Evolutionary conservation across 106 monocot genomes (phyloP).

Genomic region (Hemerocallis citrina): DNA sequence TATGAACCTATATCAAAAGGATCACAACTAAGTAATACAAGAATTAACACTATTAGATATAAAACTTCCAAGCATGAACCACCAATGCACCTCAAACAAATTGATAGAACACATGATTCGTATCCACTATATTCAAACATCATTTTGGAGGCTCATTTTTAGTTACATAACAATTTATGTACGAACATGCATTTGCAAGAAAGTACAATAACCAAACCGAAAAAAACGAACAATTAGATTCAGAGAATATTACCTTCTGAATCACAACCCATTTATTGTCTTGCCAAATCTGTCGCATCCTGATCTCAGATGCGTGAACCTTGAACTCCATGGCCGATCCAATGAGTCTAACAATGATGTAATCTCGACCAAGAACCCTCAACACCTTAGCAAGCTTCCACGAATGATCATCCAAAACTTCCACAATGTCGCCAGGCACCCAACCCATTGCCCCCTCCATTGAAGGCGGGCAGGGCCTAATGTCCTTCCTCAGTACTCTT

Average conservation of each 20-base stretch:
- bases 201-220: too few relatives aligned
- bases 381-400: slow-evolving; percentile 33
- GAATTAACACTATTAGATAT: too few relatives aligned
- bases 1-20: too few relatives aligned
- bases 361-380: slow-evolving; percentile 3
- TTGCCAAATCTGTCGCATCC: slow-evolving; percentile 39
- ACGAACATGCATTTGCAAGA: too few relatives aligned
- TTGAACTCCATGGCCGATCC: slow-evolving; percentile 20
- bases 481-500: slow-evolving; percentile 24
- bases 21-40: too few relatives aligned
- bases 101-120: too few relatives aligned
- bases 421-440: slow-evolving; percentile 31
- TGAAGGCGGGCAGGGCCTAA: slow-evolving; percentile 29
- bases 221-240: too few relatives aligned
- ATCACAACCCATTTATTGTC: slow-evolving; percentile 40
- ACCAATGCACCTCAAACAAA: too few relatives aligned
- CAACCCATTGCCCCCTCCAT: slow-evolving; percentile 6
- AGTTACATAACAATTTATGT: too few relatives aligned
- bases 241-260: slow-evolving; percentile 63
- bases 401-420: slow-evolving; percentile 27
- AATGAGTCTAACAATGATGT: slow-evolving; percentile 23
- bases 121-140: too few relatives aligned
- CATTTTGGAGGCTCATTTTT: too few relatives aligned
- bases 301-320: slow-evolving; percentile 20
- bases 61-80: too few relatives aligned